Percentiles rank a stretch among this genome's conserved stretches.
Evolutionary conservation across 495 filamentous ascomycete genomes (phyloP).

Genomic region (Extremus antarcticus): DNA sequence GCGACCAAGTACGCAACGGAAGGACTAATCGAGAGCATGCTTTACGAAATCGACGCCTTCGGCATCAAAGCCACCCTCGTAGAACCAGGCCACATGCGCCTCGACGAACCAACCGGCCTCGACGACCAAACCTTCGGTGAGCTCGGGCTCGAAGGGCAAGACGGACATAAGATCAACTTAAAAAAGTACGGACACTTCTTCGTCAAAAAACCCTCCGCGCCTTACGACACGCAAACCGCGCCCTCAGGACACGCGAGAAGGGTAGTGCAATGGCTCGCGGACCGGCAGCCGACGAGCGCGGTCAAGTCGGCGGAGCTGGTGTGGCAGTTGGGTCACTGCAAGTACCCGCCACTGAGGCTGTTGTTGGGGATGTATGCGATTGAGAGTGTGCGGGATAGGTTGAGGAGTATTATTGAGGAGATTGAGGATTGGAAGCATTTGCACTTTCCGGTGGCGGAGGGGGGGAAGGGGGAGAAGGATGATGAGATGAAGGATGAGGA

Average conservation of each 20-base stretch:
- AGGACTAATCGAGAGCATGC: slow-evolving; percentile 86
- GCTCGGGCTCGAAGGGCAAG: slow-evolving; percentile 2
- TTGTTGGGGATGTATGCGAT: slow-evolving; percentile 87
- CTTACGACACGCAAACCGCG: slow-evolving; percentile 63
- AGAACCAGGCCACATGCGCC: slow-evolving; percentile 75
- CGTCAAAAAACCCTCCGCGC: slow-evolving; percentile 72
- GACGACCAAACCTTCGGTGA: slow-evolving; percentile 16
- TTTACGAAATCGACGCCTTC: slow-evolving; percentile 87
- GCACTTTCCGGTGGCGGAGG: slow-evolving; percentile 25
- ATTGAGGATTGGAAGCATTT: slow-evolving; percentile 38
- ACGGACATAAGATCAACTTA: slow-evolving; percentile 6
- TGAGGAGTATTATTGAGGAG: slow-evolving; percentile 86
- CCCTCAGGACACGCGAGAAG: slow-evolving; percentile 83
- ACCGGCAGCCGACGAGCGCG: slow-evolving; percentile 82
- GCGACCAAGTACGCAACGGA: slow-evolving; percentile 95
- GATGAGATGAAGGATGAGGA: slow-evolving; percentile 7
- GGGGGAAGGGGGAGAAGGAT: slow-evolving; percentile 11
- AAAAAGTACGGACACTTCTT: slow-evolving; percentile 72
- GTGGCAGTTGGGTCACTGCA: slow-evolving; percentile 92
- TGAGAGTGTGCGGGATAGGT: slow-evolving; percentile 81
- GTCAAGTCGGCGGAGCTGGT: slow-evolving; percentile 91
- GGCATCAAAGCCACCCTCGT: slow-evolving; percentile 88
- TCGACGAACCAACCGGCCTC: slow-evolving; percentile 47
- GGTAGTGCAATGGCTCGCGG: slow-evolving; percentile 91
- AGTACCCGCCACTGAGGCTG: slow-evolving; percentile 74